Conservation (phyloP, 257 asterid genomes). For the Thymus mandschuricus region DNA sequence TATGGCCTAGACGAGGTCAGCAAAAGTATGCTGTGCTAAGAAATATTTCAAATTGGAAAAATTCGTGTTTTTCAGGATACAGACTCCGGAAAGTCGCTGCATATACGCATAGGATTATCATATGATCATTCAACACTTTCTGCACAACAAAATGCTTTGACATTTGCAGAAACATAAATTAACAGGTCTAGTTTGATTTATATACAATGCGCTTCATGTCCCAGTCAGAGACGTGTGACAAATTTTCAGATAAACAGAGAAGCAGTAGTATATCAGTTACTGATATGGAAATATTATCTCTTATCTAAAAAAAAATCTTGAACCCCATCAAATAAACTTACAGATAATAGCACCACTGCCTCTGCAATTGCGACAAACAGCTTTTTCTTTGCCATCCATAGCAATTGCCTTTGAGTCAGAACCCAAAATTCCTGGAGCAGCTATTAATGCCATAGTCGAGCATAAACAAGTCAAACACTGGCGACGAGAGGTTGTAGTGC, state of each 20-base stretch:
- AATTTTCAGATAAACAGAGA: too few species aligned
- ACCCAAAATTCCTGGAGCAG: slow-evolving; percentile 41
- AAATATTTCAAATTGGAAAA: not conserved
- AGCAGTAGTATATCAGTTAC: too few species aligned
- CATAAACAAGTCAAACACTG: slow-evolving; percentile 77
- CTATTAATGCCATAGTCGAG: slow-evolving; percentile 61
- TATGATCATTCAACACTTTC: not conserved
- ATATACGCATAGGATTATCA: too few species aligned
- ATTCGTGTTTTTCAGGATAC: slow-evolving; percentile 1
- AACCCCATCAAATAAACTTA: slow-evolving; percentile 38
- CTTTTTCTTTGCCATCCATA: slow-evolving; percentile 63
- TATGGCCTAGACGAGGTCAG: slow-evolving; percentile 29
- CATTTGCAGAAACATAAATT: not conserved
- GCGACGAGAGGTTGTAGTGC: slow-evolving; percentile 60
- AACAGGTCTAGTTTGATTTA: not conserved
- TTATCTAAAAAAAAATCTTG: too few species aligned
- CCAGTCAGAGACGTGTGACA: too few species aligned
- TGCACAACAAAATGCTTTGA: not conserved
- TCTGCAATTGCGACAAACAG: slow-evolving; percentile 83
- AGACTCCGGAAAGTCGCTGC: not conserved
- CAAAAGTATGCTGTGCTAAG: slow-evolving; percentile 4
- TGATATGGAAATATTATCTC: too few species aligned
- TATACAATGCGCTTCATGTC: too few species aligned
- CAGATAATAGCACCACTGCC: slow-evolving; percentile 95
- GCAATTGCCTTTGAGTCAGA: slow-evolving; percentile 58